Base-by-base conservation (phyloP, 495 filamentous ascomycete genomes). In the Poronia punctata region DNA sequence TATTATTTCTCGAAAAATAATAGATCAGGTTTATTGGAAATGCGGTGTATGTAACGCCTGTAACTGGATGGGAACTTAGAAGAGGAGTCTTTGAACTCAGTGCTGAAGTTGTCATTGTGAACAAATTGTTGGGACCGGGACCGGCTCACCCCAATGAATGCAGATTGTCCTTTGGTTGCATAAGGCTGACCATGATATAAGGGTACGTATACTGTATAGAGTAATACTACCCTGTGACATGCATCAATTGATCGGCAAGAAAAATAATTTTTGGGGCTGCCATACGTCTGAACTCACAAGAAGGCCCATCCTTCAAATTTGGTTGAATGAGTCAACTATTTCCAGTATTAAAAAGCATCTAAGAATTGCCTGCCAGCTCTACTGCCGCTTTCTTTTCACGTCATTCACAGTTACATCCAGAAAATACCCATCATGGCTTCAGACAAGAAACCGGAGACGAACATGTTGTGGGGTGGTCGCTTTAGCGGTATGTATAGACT, bases 401-500 rank as follows among this genome's bases (percentile, higher is more conserved):
- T 14, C 22, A 8, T 9, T 16, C 22, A 37, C 1, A 26, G 20
- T 1, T 7, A 26, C 1, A 0, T 6, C 7, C 8, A 12, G 14
- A 25, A 24, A 10, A 17, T 25, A 14, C 17, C 15, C 12, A 39
- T 26, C n/a, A 50, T 56, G 49, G 46, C 46, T 4, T 39, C 46
- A 8, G 29, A 27, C 8, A 43, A 20, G 12, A 40, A 52, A 23
- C 43, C 50, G 10, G 44, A 51, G 31, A 38, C 56, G 38, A 81
- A 80, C 59, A 84, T 83, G 79, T 75, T 88, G 42, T 88, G 84
- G 85, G 85, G 84, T 56, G 85, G 85, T 52, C 81, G 84, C 49
- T 89, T 90, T 56, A 88, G 82, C 26, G 74, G 83, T 85, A 46
- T 39, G 67, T 64, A 48, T 30, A 24, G n/a, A 21, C n/a, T 10